Percentiles rank a stretch among this genome's conserved stretches.
phyloP scores from a whole-genome alignment of 1,284 basidiomycete genomes.

The Neonothopanus nambi region DNA sequence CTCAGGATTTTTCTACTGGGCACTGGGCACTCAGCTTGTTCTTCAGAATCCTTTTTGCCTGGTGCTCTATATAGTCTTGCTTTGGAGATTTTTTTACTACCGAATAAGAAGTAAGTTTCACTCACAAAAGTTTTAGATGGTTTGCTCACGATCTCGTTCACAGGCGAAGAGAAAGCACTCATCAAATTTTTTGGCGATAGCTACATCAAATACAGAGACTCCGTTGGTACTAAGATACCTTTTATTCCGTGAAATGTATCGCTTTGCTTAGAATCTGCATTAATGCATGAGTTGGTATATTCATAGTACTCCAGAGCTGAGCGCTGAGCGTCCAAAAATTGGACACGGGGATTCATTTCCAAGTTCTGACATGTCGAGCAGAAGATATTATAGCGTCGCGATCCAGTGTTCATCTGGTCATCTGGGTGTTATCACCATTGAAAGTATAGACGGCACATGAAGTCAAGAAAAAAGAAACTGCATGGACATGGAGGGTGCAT shows the following conservation, averaged over 20 bases:
- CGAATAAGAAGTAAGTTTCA: conserved; percentile 75
- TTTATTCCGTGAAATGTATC: conserved; percentile 33
- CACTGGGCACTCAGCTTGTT: conserved; percentile 90
- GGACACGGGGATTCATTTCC: no score
- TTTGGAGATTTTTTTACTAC: conserved; percentile 86
- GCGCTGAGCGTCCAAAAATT: no score
- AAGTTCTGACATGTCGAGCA: no score
- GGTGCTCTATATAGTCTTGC: conserved; percentile 56
- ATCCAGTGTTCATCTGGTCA: no score
- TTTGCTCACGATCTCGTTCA: conserved; percentile 11
- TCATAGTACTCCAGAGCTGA: no score
- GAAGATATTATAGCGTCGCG: no score
- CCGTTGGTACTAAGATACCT: conserved; percentile 39
- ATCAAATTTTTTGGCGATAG: conserved; percentile 40
- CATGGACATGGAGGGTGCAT: conserved; percentile 4
- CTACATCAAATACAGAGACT: conserved; percentile 32
- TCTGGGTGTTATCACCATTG: no score
- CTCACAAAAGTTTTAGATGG: background rate
- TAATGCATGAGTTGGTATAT: background rate
- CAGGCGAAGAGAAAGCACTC: conserved; percentile 28
- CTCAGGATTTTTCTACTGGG: conserved; percentile 98
- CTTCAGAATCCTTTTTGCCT: conserved; percentile 86
- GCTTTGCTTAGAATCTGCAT: background rate
- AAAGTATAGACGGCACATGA: background rate
- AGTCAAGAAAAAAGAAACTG: background rate